These are phyloP conservation scores for Purpureocillium takamizusanense DNA, from an alignment of 2,329 filamentous ascomycete species.

Conservation along the genomic window DNA sequence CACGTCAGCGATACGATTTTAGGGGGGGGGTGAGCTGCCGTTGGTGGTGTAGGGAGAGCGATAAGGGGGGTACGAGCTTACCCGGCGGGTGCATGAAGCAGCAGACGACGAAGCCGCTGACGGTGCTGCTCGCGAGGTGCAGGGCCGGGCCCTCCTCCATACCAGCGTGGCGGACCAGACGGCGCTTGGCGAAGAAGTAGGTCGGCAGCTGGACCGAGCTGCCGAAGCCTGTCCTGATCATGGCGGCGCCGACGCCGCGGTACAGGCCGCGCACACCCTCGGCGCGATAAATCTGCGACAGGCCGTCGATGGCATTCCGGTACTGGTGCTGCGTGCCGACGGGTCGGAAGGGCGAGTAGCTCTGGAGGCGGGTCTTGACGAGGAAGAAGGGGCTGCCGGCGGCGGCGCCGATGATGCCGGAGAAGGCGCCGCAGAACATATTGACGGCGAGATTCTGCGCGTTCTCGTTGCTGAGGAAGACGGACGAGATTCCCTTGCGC, in stretches of 20 bases:
- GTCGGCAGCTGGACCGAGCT: constrained; percentile 94
- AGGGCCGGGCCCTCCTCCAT: constrained; percentile 87
- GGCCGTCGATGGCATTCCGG: constrained; percentile 73
- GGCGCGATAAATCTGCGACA: constrained; percentile 64
- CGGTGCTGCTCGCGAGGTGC: constrained; percentile 80
- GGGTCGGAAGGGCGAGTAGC: constrained; percentile 82
- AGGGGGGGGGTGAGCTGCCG: too few relatives aligned
- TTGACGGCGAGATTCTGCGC: constrained; percentile 84
- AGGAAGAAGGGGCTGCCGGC: constrained; percentile 95
- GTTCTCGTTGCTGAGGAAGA: constrained; percentile 63
- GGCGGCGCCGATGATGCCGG: constrained; percentile 85
- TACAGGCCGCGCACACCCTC: constrained; percentile 82
- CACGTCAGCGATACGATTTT: neutral
- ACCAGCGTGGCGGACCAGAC: constrained; percentile 70
- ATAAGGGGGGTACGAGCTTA: too few relatives aligned
- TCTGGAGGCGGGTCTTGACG: constrained; percentile 92
- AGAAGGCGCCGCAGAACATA: constrained; percentile 83
- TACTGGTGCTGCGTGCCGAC: constrained; percentile 97
- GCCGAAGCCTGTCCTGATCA: constrained; percentile 92
- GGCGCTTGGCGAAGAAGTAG: constrained; percentile 94
- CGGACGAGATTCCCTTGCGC: constrained; percentile 58
- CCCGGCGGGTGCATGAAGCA: constrained; percentile 95
- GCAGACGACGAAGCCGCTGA: constrained; percentile 92
- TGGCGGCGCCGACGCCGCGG: constrained; percentile 82
- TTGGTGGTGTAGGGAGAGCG: too few relatives aligned